Evolutionary conservation across 192 early-diverging fungal species (phyloP).

Genomic region (Irineochytrium annulatum): DNA sequence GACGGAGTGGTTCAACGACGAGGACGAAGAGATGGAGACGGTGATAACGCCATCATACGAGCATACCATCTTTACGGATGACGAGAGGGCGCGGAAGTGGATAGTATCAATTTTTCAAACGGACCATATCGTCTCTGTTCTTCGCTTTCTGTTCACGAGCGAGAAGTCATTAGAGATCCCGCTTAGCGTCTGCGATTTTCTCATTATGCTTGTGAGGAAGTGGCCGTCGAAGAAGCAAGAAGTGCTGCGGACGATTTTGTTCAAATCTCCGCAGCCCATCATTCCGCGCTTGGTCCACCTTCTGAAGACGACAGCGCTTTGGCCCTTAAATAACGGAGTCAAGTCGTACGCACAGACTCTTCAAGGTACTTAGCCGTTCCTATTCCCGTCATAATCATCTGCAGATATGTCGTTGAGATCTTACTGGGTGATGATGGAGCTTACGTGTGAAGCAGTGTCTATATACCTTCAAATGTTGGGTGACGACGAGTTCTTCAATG

Average conservation of each 20-base stretch:
- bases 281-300: neutral
- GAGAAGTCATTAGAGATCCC: no score
- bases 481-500: constrained; percentile 81
- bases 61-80: neutral
- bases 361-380: neutral
- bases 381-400: neutral
- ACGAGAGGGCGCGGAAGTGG: neutral
- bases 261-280: neutral
- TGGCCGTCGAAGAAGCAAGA: neutral
- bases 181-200: no score
- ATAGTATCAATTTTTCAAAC: neutral
- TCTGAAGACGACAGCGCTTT: neutral
- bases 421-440: constrained; percentile 58
- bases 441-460: constrained; percentile 71
- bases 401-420: constrained; percentile 34
- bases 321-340: neutral
- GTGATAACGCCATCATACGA: no score
- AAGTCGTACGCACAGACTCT: neutral
- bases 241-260: constrained; percentile 2
- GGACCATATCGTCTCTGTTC: neutral
- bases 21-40: no score
- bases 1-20: no score
- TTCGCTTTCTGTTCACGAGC: no score
- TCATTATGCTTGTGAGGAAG: neutral
- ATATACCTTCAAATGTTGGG: constrained; percentile 71